phyloP scores from a whole-genome alignment of 2,329 filamentous ascomycete species.

The Orbilia javanica region DNA sequence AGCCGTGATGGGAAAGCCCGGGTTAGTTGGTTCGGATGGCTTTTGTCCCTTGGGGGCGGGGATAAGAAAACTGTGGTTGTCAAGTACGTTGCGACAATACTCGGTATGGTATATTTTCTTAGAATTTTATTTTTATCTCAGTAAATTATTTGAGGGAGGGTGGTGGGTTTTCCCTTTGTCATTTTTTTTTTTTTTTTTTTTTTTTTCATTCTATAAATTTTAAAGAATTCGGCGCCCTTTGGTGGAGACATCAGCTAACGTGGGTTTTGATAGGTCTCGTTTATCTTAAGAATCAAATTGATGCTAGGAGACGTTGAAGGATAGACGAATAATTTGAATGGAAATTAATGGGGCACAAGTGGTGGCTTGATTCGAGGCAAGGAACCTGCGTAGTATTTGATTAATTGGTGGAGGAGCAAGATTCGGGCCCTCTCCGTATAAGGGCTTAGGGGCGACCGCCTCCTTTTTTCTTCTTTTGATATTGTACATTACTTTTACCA shows the following conservation, averaged over 20 bases:
- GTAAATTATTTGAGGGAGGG: neutral
- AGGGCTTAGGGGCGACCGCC: neutral
- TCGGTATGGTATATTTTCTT: slow-evolving; percentile 45
- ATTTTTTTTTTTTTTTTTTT: neutral
- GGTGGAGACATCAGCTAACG: neutral
- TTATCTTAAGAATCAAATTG: slow-evolving; percentile 55
- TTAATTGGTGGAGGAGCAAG: too few species aligned
- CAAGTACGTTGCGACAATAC: slow-evolving; percentile 58
- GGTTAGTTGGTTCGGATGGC: slow-evolving; percentile 43
- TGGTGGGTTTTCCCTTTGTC: slow-evolving; percentile 3
- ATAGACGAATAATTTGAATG: neutral
- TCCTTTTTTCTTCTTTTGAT: neutral
- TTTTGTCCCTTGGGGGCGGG: slow-evolving; percentile 58
- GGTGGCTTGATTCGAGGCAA: too few species aligned
- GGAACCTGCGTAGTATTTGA: too few species aligned
- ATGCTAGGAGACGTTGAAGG: slow-evolving; percentile 32
- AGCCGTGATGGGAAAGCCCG: slow-evolving; percentile 71
- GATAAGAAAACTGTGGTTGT: slow-evolving; percentile 51
- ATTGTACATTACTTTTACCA: neutral
- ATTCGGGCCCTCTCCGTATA: too few species aligned
- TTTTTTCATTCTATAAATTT: neutral
- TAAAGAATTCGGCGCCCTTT: neutral
- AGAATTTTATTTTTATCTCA: neutral
- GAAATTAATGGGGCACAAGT: neutral
- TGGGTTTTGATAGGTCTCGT: slow-evolving; percentile 28